A percentile compares a stretch with the other conserved stretches of the same genome.
Conservation (phyloP, 1,139 yeast genomes). For the Groenewaldozyma sp. region DNA sequence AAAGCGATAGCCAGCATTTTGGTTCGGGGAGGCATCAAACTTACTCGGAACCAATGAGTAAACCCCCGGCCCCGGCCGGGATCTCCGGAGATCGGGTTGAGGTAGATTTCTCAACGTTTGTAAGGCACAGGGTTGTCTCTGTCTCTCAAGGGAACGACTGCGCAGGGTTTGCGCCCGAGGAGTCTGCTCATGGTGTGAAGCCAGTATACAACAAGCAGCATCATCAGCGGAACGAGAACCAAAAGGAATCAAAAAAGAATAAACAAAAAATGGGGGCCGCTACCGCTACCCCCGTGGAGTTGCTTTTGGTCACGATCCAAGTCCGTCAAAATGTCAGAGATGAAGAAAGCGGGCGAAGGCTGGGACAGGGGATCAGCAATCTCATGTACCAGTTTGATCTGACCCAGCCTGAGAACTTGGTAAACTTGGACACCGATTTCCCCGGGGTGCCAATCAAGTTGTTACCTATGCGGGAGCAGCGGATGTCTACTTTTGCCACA, state of each 20-base stretch:
- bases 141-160: background rate
- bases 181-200: background rate
- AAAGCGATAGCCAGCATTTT: too few relatives aligned
- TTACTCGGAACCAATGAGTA: too few relatives aligned
- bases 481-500: constrained; percentile 16
- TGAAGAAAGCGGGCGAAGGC: constrained; percentile 3
- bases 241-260: too few relatives aligned
- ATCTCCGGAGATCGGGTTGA: background rate
- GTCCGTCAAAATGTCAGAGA: constrained; percentile 11
- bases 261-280: background rate
- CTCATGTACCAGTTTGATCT: constrained; percentile 17
- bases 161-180: background rate
- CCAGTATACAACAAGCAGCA: too few relatives aligned
- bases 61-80: too few relatives aligned
- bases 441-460: constrained; percentile 18
- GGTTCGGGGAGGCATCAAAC: too few relatives aligned
- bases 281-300: constrained; percentile 4
- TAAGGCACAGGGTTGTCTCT: background rate
- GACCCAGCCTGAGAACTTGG: constrained; percentile 9
- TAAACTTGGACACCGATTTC: too few relatives aligned
- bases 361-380: constrained; percentile 14
- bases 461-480: constrained; percentile 11
- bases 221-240: too few relatives aligned
- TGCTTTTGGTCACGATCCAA: constrained; percentile 2
- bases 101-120: constrained; percentile 1